These are phyloP conservation scores for Lactifluus hygrophoroides DNA, from an alignment of 768 basidiomycete genomes.

Conservation along the genomic window DNA sequence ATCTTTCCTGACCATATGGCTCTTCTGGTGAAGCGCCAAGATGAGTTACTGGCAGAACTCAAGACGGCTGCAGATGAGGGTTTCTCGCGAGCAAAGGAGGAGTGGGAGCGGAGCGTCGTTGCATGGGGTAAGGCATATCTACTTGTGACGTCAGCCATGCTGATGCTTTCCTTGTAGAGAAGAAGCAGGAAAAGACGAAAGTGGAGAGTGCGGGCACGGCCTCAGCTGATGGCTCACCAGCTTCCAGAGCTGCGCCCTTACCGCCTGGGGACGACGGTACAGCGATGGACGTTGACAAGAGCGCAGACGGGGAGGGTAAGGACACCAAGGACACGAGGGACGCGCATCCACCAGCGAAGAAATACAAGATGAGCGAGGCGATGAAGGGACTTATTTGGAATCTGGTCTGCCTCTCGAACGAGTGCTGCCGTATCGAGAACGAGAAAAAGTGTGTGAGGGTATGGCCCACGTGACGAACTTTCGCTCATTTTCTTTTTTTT, in stretches of 20 bases:
- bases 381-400: conserved; percentile 80
- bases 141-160: too few relatives aligned
- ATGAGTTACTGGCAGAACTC: conserved; percentile 57
- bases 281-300: conserved; percentile 21
- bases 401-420: conserved; percentile 73
- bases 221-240: conserved; percentile 25
- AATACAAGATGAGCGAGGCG: conserved; percentile 68
- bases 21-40: conserved; percentile 59
- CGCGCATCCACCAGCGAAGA: conserved; percentile 61
- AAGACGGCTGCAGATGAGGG: conserved; percentile 51
- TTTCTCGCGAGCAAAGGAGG: conserved; percentile 61
- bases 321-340: conserved; percentile 28
- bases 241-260: conserved; percentile 23
- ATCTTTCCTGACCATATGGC: conserved; percentile 67
- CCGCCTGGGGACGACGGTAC: conserved; percentile 22
- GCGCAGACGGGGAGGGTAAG: conserved; percentile 28
- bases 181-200: conserved; percentile 32
- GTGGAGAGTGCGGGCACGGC: conserved; percentile 25
- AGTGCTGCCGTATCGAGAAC: conserved; percentile 63
- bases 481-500: neutral
- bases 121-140: conserved; percentile 49
- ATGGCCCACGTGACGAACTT: neutral
- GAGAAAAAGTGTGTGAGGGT: conserved; percentile 46
- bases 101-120: conserved; percentile 62
- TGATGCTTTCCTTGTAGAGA: conserved; percentile 32